These are phyloP conservation scores for Pseudoturritis turrita DNA, from an alignment of 345 rosid species.

Conservation along the genomic window DNA sequence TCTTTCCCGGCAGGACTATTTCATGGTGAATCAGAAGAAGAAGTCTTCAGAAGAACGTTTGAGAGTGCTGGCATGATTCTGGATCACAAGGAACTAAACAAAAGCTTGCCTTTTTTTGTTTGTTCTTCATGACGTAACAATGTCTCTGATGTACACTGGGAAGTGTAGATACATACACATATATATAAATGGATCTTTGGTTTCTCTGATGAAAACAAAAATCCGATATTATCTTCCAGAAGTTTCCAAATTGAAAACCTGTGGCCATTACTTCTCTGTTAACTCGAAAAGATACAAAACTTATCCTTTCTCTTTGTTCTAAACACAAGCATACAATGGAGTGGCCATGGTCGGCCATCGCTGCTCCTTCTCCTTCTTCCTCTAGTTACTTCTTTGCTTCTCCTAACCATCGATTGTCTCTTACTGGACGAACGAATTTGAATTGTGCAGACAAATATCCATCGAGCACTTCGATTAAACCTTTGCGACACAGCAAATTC, in stretches of 20 bases:
- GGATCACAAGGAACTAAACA: background rate
- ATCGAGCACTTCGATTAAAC: background rate
- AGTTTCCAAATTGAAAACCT: background rate
- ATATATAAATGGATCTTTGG: background rate
- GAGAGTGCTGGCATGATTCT: background rate
- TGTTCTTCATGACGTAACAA: background rate
- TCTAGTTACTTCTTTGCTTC: constrained; percentile 12
- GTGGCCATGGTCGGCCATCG: constrained; percentile 25
- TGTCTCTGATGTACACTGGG: background rate
- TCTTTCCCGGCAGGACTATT: constrained; percentile 1
- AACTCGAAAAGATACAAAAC: constrained; percentile 16
- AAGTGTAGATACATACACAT: background rate
- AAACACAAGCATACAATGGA: constrained; percentile 22
- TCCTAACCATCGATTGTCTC: background rate
- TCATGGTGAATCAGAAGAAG: constrained; percentile 4
- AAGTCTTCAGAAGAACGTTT: background rate
- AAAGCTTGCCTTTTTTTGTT: background rate
- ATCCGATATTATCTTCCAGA: background rate
- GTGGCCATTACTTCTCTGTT: constrained; percentile 22
- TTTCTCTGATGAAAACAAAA: constrained; percentile 13
- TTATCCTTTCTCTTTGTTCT: constrained; percentile 9
- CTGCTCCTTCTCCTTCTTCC: constrained; percentile 23
- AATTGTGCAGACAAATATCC: background rate
- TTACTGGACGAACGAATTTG: background rate
- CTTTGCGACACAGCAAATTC: background rate